Evolutionary conservation across 345 rosid genomes (phyloP), one percentile per base, ranked within the genome.

Genomic region (Linum tenue): DNA sequence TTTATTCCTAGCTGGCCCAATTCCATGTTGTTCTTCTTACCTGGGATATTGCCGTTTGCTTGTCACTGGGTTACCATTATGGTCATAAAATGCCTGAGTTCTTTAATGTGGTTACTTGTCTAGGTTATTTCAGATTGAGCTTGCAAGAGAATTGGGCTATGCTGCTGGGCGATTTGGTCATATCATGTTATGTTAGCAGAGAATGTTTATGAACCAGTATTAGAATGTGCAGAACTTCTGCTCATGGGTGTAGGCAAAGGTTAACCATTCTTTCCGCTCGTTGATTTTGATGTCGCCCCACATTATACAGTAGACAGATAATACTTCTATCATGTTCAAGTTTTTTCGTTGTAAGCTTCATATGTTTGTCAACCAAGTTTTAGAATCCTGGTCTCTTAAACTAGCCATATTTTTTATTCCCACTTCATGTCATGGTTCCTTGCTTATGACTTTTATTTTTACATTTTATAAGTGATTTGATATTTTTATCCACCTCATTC

Each of bases 171-270:
- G 97, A 86, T 94, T 77, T 69, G 99, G 99, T n/a, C n/a, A n/a
- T n/a, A n/a, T 64, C 99, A 90, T 74, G 91, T 94, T 43, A 94
- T 94, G 97, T 94, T 94, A 73, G 97, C 97, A 57, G 99, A 94
- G 81, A 94, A 94, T 83, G 97, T 85, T 73, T 78, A 90, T 51
- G 95, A 90, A 78, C 99, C 99, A 73, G 96, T 95, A 43, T 77
- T 90, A 64, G 85, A 82, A 74, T 88, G 97, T 77, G 91, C 95
- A 37, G 89, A 94, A 70, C 92, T 84, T 76, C 88, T 94, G 78
- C 84, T 94, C 65, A 84, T 75, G 58, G 96, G 99, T 63, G 97
- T 87, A 35, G 99, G 99, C 51, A 87, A 83, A 85, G 97, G 99
- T 85, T 61, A 50, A 67, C 67, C 70, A 36, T 70, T 69, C 7